Evolutionary conservation across 2,329 filamentous ascomycete genomes (phyloP), one percentile per base, ranked within the genome.

Genomic region (Epichloe sibirici): DNA sequence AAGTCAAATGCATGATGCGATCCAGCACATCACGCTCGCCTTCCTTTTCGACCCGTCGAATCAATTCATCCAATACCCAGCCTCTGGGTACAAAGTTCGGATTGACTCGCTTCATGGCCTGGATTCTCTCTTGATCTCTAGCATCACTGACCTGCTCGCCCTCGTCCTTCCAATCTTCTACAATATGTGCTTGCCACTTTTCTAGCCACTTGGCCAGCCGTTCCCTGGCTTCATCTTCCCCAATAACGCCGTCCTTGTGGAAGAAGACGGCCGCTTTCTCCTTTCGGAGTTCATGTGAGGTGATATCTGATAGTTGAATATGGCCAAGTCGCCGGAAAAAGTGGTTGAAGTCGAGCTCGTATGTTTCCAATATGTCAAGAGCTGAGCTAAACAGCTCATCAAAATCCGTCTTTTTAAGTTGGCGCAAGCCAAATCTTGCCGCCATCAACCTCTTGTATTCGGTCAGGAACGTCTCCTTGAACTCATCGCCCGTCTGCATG

Each of bases 51-150:
- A 97, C 90, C 9, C 88, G 79, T 45, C 86, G 81, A 58, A 98
- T 97, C 13, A 98, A 67, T 68, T 98, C 93, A 65, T 97, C 91
- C 21, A 98, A 74, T 49, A 98, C 81, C 90, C 91, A 98, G 17
- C 86, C 84, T 46, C 90, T 80, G 0, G 93, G 89, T 0, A 96
- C 75, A 62, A 98, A 98, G 71, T 88, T 95, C 2, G 93, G 93
- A 64, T 98, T 98, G 23, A 90, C 86, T 28, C 72, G 74, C 71
- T 86, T 88, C 93, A 97, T 97, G 12, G 78, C 79, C 34, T 64
- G 67, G 54, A 82, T 78, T 56, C 91, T 76, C 60, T 85, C 79
- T 3, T 69, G 72, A 46, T 94, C 84, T 15, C 65, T 62, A 2
- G 65, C 71, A 2, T 65, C 63, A 0, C 68, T 64, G 11, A 71